Evolutionary conservation across 208 protist genomes (phyloP).

Genomic region (Phytomonas sp.): DNA sequence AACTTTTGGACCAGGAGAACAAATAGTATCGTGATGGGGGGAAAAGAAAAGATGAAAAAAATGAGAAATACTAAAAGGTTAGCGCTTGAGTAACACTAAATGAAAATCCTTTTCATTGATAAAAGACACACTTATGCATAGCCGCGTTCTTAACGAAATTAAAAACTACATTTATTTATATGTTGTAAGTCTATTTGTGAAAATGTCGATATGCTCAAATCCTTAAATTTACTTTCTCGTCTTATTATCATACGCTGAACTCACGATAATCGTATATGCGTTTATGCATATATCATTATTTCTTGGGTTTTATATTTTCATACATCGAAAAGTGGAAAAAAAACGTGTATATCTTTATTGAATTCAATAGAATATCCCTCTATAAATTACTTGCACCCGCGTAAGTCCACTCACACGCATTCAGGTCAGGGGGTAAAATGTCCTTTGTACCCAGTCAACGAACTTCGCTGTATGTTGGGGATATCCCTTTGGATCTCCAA

Average conservation of each 20-base stretch:
- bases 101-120: not conserved
- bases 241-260: not conserved
- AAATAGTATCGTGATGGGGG: not conserved
- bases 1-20: constrained; percentile 21
- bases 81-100: not conserved
- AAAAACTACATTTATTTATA: not conserved
- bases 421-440: not conserved
- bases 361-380: not conserved
- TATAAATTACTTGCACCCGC: not conserved
- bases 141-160: not conserved
- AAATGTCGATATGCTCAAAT: not conserved
- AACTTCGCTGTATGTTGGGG: constrained; percentile 93
- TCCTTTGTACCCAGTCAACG: constrained; percentile 8
- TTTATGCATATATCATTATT: not conserved
- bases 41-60: not conserved
- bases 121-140: not conserved
- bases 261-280: not conserved
- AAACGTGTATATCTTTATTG: not conserved
- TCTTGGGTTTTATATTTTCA: not conserved
- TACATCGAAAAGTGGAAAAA: not conserved
- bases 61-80: not conserved
- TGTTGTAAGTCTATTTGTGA: not conserved
- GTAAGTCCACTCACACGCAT: not conserved
- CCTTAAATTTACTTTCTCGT: not conserved
- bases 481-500: constrained; percentile 84